Conservation (phyloP, 2,329 filamentous ascomycete genomes). For the Chaetomium olivaceum region DNA sequence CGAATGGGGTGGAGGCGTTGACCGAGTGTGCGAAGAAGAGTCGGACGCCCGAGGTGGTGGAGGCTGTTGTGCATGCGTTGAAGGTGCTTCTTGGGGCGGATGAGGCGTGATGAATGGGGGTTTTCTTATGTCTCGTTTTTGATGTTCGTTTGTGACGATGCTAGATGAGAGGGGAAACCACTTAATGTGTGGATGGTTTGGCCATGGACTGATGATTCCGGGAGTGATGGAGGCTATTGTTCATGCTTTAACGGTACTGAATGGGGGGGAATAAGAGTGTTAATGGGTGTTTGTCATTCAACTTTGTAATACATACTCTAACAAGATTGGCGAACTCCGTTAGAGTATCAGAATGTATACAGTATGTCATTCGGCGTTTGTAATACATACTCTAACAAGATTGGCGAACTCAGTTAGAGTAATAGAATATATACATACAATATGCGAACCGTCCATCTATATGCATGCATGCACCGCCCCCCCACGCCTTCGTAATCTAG, state of each 20-base stretch:
- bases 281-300: no score
- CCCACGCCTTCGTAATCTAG: slow-evolving; percentile 31
- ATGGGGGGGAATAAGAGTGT: no score
- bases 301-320: no score
- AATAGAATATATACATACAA: not conserved
- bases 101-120: not conserved
- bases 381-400: not conserved
- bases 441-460: not conserved
- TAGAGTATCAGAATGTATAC: no score
- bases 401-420: not conserved
- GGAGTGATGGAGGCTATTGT: no score
- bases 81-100: slow-evolving; percentile 57
- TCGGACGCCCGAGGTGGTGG: slow-evolving; percentile 67
- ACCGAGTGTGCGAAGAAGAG: slow-evolving; percentile 70
- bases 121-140: not conserved
- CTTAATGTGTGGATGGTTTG: no score
- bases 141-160: no score
- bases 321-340: no score
- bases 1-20: slow-evolving; percentile 66
- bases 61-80: slow-evolving; percentile 69
- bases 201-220: no score
- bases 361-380: no score
- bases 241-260: no score
- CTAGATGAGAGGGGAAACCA: no score
- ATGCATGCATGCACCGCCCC: not conserved